Conservation (phyloP, 805 yeast genomes). For the Saccharomycopsis selenospora region DNA sequence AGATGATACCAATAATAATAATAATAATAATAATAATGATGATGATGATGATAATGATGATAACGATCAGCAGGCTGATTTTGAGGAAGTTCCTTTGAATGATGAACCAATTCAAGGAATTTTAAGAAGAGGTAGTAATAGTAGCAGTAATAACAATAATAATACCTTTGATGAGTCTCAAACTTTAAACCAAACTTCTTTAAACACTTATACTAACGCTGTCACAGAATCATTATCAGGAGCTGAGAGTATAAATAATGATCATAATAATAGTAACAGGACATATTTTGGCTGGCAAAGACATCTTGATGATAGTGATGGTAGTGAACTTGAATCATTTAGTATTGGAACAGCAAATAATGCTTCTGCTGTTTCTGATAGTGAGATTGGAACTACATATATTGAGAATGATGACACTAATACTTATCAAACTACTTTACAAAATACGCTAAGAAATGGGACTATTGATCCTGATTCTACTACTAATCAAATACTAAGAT, state of each 20-base stretch:
- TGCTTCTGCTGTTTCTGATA: not conserved
- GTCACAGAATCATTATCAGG: not conserved
- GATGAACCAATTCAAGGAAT: not conserved
- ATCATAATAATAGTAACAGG: no score
- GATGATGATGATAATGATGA: no score
- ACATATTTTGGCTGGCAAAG: not conserved
- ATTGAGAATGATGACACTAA: not conserved
- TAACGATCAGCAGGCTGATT: no score
- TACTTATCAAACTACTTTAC: not conserved
- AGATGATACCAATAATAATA: no score
- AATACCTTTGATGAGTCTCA: not conserved
- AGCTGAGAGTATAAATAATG: not conserved
- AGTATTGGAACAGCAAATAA: no score
- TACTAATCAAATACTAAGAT: not conserved
- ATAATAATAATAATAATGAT: no score
- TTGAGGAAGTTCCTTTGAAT: not conserved
- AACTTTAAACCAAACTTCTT: not conserved
- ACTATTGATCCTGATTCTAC: not conserved
- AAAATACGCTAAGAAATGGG: not conserved
- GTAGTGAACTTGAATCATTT: not conserved
- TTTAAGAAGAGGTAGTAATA: not conserved
- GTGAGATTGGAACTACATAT: not conserved
- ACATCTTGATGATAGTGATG: not conserved
- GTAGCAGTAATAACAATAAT: not conserved
- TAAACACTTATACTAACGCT: not conserved